Evolutionary conservation across 73 alveolate genomes (phyloP).

Genomic region (Paramecium caudatum): DNA sequence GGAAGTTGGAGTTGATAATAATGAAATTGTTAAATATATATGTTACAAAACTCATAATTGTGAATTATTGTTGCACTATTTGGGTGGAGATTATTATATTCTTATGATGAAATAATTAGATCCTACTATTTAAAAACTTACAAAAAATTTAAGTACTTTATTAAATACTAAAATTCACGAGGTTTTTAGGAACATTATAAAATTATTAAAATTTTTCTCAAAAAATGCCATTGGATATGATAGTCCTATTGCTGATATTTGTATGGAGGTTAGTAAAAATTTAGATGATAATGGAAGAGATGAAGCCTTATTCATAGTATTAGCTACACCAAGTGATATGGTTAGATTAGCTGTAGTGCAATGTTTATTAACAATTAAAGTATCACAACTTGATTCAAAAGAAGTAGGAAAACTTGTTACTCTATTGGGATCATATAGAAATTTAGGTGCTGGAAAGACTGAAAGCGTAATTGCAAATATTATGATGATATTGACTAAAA

Average conservation of each 20-base stretch:
- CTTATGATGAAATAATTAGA: conserved; percentile 67
- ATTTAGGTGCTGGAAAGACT: conserved; percentile 94
- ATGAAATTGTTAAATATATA: conserved; percentile 55
- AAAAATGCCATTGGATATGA: conserved; percentile 64
- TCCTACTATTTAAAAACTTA: neutral
- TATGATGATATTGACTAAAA: conserved; percentile 83
- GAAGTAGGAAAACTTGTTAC: conserved; percentile 87
- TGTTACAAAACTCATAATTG: conserved; percentile 68
- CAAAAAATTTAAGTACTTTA: conserved; percentile 24
- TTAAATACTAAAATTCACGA: neutral
- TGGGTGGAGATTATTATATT: conserved; percentile 68
- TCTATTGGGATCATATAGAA: conserved; percentile 82
- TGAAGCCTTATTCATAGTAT: conserved; percentile 82
- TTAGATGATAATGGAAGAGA: conserved; percentile 87
- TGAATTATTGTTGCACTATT: conserved; percentile 34
- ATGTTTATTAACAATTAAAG: conserved; percentile 88
- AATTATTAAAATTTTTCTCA: conserved; percentile 68
- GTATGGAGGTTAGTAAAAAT: conserved; percentile 48
- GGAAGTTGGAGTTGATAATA: neutral
- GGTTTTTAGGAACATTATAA: conserved; percentile 19
- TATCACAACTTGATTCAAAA: conserved; percentile 83
- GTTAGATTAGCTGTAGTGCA: conserved; percentile 92
- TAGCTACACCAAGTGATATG: conserved; percentile 91
- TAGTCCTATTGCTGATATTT: conserved; percentile 59
- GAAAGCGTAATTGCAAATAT: conserved; percentile 88